Evolutionary conservation across 768 basidiomycete genomes (phyloP), one percentile per base, ranked within the genome.

Genomic region (Leucocoprinus birnbaumii): DNA sequence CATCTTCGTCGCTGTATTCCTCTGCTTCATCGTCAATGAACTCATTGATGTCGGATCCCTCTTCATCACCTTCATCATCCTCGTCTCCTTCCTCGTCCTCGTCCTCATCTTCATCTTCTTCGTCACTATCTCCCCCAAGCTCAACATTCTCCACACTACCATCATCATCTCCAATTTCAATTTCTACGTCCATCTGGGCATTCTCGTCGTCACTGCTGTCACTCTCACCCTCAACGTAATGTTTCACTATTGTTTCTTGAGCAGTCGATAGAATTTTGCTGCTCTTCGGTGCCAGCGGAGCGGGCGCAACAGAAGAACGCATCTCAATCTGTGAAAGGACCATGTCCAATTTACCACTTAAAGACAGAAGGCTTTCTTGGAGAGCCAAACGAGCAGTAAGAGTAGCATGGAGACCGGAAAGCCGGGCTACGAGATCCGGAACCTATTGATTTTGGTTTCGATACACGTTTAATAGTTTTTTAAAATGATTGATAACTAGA

Each of bases 281-380:
- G 52, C 71, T 72, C 45, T 70, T 76, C 14, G 76, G 70, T 14
- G 74, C 68, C 44, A 85, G 66, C 3, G 80, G 75, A 2, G 83
- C 77, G 19, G 86, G 88, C 10, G 82, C 82, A 13, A 78, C 73
- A n/a, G 89, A 84, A 25, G 89, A 83, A 19, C 95, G 84, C 73
- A 94, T 80, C 66, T 95, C 91, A 53, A 98, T 89, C 66, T 98
- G 97, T 0, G 93, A 89, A 47, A 98, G 78, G 21, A 97, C 91
- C 76, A 94, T 90, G 65, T 98, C 96, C 25, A 98, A 77, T 54
- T 93, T 84, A 24, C 97, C 97, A 56, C 85, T 90, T 40, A 99
- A 77, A 2, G 89, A 84, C 9, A 95, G 76, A 18, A 99, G 77
- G 55, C 86, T 90, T 59, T 93, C 87, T 59, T 97, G 91, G 44